A percentile compares a stretch with the other conserved stretches of the same genome.
phyloP scores from a whole-genome alignment of 306 rosid genomes.

The Prunus campanulata region DNA sequence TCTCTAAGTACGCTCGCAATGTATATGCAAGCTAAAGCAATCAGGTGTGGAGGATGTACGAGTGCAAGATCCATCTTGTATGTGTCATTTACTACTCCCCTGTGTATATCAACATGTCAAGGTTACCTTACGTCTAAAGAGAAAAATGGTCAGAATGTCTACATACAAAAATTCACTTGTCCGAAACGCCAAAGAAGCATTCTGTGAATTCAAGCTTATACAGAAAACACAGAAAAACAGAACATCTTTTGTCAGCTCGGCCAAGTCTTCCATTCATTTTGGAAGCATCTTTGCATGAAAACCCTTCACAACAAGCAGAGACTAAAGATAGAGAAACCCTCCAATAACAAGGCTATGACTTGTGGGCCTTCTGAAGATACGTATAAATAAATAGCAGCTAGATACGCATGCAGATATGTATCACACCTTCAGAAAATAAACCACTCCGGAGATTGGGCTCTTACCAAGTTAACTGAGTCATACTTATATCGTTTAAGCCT shows the following conservation, averaged over 20 bases:
- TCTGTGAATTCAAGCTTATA: neutral
- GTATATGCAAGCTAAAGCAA: conserved; percentile 91
- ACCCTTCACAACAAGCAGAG: neutral
- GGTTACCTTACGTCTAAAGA: conserved; percentile 8
- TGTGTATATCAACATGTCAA: conserved; percentile 25
- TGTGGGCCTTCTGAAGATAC: neutral
- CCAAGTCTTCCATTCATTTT: neutral
- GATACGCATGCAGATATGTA: conserved; percentile 1
- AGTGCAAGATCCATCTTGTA: conserved; percentile 97
- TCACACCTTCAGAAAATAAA: neutral
- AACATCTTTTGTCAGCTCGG: neutral
- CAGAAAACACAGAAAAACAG: neutral
- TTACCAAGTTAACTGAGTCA: conserved; percentile 90
- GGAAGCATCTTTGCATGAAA: neutral
- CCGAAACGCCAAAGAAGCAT: neutral
- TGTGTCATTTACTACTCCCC: conserved; percentile 92
- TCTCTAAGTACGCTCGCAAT: conserved; percentile 80
- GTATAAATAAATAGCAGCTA: neutral
- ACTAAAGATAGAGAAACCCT: neutral
- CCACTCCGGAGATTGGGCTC: conserved; percentile 7
- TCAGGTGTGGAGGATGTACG: conserved; percentile 89
- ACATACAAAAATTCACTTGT: neutral
- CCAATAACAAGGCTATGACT: neutral
- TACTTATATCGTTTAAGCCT: conserved; percentile 59
- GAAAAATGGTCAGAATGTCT: neutral